These are phyloP conservation scores for Jackrogersella minutella DNA, from an alignment of 495 filamentous ascomycete genomes.

Conservation along the genomic window DNA sequence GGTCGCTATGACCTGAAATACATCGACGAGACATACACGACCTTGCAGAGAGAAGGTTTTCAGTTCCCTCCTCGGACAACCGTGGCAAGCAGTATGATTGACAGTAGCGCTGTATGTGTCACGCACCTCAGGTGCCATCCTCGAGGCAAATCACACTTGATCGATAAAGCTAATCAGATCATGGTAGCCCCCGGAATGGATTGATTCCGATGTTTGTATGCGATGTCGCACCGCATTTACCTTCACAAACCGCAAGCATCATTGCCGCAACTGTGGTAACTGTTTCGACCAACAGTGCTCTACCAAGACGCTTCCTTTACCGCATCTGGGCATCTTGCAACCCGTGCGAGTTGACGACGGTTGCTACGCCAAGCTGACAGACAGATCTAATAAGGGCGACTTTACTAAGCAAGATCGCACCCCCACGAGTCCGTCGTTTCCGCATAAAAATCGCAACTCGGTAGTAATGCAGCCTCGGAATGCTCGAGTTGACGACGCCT, in stretches of 20 bases:
- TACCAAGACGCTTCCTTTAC: conserved; percentile 84
- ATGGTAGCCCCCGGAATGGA: conserved; percentile 91
- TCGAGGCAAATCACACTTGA: not conserved
- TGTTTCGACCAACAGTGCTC: conserved; percentile 96
- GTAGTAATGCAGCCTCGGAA: conserved; percentile 85
- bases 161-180: conserved; percentile 26
- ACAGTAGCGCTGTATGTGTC: conserved; percentile 87
- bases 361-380: conserved; percentile 88
- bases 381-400: conserved; percentile 62
- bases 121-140: not conserved
- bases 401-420: conserved; percentile 43
- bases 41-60: conserved; percentile 83
- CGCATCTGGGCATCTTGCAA: conserved; percentile 90
- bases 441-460: conserved; percentile 50
- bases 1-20: conserved; percentile 84
- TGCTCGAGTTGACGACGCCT: conserved; percentile 81
- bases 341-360: conserved; percentile 97
- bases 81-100: conserved; percentile 92
- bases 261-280: conserved; percentile 96
- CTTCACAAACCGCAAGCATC: conserved; percentile 97
- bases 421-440: conserved; percentile 45
- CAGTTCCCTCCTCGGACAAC: conserved; percentile 87
- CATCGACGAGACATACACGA: conserved; percentile 84
- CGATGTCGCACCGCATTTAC: conserved; percentile 93
- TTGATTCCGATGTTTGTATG: conserved; percentile 98